Evolutionary conservation across 192 early-diverging fungal species (phyloP).

Genomic region (Physocladia obscura): DNA sequence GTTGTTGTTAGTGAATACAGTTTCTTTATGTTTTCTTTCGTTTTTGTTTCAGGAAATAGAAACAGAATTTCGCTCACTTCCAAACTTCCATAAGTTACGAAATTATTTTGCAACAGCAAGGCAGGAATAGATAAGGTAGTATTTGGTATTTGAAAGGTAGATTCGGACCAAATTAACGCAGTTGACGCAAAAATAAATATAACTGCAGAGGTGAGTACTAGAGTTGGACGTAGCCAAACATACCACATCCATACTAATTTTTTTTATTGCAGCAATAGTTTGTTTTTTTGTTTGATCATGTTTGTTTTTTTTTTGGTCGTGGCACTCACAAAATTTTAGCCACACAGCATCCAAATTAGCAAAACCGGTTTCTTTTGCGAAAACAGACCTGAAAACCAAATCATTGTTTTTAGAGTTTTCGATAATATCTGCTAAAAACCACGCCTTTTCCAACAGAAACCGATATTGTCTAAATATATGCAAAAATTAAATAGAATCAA

Average conservation of each 20-base stretch:
- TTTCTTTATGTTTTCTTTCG: too few species aligned
- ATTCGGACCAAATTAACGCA: conserved; percentile 89
- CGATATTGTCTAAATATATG: conserved; percentile 58
- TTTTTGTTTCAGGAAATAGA: background rate
- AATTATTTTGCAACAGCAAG: conserved; percentile 45
- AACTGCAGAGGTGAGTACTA: conserved; percentile 59
- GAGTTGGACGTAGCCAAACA: conserved; percentile 66
- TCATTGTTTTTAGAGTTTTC: conserved; percentile 60
- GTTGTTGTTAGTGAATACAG: background rate
- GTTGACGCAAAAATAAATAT: conserved; percentile 63
- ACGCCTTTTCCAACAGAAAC: conserved; percentile 71
- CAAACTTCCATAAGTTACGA: conserved; percentile 38
- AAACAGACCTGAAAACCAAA: conserved; percentile 40
- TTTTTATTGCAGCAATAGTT: background rate
- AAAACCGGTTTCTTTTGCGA: conserved; percentile 20
- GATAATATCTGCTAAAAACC: conserved; percentile 80
- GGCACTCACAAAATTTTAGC: conserved; percentile 31
- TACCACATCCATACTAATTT: conserved; percentile 89
- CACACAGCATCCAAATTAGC: conserved; percentile 22
- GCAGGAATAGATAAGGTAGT: conserved; percentile 71
- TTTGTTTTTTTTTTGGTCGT: too few species aligned
- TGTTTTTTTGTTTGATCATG: background rate
- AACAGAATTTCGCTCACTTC: conserved; percentile 40
- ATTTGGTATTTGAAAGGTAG: conserved; percentile 72
- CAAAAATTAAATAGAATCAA: background rate